Conservation (phyloP, 768 basidiomycete species). For the Suillus americanus region DNA sequence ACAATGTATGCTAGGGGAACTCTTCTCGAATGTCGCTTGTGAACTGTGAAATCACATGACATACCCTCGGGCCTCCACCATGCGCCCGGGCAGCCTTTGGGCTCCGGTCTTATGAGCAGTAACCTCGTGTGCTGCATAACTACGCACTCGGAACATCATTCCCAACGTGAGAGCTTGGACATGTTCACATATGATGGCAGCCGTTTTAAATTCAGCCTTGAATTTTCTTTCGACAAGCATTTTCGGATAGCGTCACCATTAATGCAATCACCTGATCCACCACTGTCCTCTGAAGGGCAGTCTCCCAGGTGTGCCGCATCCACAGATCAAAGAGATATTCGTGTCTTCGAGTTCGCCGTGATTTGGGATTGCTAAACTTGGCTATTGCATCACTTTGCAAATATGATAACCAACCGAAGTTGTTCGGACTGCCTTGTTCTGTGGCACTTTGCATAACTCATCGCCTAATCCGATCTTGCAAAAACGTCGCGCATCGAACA, state of each 20-base stretch:
- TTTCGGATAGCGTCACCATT: neutral
- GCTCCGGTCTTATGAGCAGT: neutral
- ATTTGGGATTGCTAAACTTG: neutral
- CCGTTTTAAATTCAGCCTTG: neutral
- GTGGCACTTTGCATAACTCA: no score
- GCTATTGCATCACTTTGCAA: neutral
- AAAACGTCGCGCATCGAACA: no score
- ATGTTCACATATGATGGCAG: neutral
- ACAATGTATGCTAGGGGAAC: neutral
- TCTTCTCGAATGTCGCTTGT: neutral
- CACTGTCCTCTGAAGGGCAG: neutral
- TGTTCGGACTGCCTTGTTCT: neutral
- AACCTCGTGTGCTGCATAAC: neutral
- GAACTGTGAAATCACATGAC: neutral
- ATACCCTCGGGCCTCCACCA: neutral
- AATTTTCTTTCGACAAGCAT: neutral
- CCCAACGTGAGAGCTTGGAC: neutral
- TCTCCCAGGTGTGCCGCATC: neutral
- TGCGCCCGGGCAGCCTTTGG: neutral
- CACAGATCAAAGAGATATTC: neutral
- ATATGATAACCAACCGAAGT: neutral
- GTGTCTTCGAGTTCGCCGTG: neutral
- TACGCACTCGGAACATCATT: neutral
- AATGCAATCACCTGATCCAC: neutral
- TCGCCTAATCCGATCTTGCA: no score